Evolutionary conservation across 108 stramenopile species (phyloP).

Genomic region (Pseudonitzschia delicatissima): DNA sequence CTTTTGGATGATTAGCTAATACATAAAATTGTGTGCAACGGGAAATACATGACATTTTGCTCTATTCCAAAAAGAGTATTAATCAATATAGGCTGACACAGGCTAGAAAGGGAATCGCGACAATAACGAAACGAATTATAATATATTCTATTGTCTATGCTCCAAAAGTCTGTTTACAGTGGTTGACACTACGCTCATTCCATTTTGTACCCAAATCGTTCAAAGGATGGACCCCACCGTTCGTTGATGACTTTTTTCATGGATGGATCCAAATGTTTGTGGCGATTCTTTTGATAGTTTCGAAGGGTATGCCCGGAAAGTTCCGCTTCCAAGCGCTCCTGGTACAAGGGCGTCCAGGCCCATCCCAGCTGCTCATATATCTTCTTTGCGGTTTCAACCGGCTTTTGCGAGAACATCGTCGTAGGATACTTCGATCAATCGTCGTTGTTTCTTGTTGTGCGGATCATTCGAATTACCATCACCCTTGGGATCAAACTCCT

Average conservation of each 20-base stretch:
- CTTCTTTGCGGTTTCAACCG: conserved; percentile 17
- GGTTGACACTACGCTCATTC: not conserved
- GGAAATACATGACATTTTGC: not conserved
- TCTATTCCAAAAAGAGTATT: not conserved
- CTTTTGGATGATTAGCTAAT: conserved; percentile 3
- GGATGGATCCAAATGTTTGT: conserved; percentile 3
- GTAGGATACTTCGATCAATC: conserved; percentile 39
- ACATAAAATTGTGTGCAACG: not conserved
- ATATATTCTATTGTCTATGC: not conserved
- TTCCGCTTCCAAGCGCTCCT: not conserved
- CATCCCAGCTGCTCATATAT: conserved; percentile 33
- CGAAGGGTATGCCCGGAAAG: not conserved
- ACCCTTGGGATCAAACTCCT: not conserved
- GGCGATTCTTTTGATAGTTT: conserved; percentile 23
- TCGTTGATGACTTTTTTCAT: conserved; percentile 16
- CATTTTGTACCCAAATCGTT: conserved; percentile 25
- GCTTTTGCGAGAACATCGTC: conserved; percentile 33
- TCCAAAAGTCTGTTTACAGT: not conserved
- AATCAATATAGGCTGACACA: not conserved
- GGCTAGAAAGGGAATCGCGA: not conserved
- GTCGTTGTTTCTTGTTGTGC: not conserved
- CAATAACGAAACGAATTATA: not conserved
- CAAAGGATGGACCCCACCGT: conserved; percentile 38
- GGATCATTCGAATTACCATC: not conserved
- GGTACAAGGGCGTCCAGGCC: not conserved